phyloP scores from a whole-genome alignment of 495 filamentous ascomycete genomes.

The Aspergillus wentii region DNA sequence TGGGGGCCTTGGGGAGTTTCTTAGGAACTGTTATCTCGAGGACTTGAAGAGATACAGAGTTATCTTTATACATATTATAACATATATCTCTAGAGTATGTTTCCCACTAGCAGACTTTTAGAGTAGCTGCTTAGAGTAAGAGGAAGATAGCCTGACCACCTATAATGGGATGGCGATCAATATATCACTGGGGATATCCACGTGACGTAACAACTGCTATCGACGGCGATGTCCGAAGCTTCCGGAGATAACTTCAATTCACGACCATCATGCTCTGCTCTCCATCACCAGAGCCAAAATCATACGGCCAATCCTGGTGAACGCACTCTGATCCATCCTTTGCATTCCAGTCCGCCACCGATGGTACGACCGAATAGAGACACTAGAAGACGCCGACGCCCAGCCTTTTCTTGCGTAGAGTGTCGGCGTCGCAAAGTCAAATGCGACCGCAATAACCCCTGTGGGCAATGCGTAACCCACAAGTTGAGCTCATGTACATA shows the following conservation, averaged over 20 bases:
- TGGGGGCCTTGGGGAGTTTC: too few species aligned
- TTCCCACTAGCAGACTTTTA: too few species aligned
- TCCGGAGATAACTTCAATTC: not conserved
- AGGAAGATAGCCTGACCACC: not conserved
- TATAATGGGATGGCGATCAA: not conserved
- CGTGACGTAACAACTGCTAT: not conserved
- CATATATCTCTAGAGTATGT: too few species aligned
- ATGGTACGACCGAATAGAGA: too few species aligned
- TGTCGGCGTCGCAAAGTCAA: constrained; percentile 20
- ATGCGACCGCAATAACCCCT: constrained; percentile 16
- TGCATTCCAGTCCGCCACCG: not conserved
- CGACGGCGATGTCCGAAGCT: not conserved
- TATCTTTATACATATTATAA: too few species aligned
- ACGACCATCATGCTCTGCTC: not conserved
- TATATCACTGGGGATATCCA: too few species aligned
- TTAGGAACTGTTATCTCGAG: too few species aligned
- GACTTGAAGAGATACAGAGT: too few species aligned
- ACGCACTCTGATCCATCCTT: not conserved
- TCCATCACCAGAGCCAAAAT: not conserved
- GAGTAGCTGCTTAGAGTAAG: too few species aligned
- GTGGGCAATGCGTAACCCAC: constrained; percentile 9
- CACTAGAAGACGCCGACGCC: constrained; percentile 17
- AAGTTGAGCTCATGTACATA: constrained; percentile 34
- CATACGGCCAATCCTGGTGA: not conserved
- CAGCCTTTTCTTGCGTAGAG: constrained; percentile 12